These are phyloP conservation scores for Aspergillus calidoustus DNA, from an alignment of 2,329 filamentous ascomycete species.

Conservation along the genomic window DNA sequence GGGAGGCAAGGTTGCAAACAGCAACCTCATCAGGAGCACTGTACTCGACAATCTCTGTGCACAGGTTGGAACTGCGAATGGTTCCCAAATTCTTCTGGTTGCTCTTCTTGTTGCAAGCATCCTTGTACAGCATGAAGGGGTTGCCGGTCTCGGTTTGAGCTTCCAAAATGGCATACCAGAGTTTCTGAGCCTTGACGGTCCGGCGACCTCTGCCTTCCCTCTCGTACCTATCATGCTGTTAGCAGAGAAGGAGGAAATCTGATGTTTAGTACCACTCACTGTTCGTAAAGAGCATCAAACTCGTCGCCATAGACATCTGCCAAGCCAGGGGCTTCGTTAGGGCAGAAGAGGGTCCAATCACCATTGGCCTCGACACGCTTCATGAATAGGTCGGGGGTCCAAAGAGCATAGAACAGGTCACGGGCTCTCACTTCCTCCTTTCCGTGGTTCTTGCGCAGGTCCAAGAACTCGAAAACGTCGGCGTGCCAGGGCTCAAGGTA, in stretches of 20 bases:
- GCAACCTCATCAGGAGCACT: constrained; percentile 96
- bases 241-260: constrained; percentile 1
- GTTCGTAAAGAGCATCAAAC: constrained; percentile 91
- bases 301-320: constrained; percentile 97
- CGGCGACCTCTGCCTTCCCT: constrained; percentile 82
- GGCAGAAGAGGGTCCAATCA: constrained; percentile 98
- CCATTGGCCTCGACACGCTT: constrained; percentile 97
- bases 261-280: constrained; percentile 34
- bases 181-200: constrained; percentile 96
- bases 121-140: constrained; percentile 99
- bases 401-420: constrained; percentile 95
- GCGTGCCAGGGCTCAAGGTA: constrained; percentile 99
- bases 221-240: constrained; percentile 69
- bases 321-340: constrained; percentile 91
- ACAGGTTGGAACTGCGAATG: constrained; percentile 97
- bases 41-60: constrained; percentile 99
- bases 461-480: constrained; percentile 96
- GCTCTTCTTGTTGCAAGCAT: constrained; percentile 97
- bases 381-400: constrained; percentile 99
- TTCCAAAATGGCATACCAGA: constrained; percentile 98
- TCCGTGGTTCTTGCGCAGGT: constrained; percentile 98
- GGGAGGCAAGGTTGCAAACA: constrained; percentile 95
- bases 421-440: constrained; percentile 98
- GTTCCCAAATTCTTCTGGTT: constrained; percentile 99
- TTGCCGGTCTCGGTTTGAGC: constrained; percentile 98